Evolutionary conservation across 306 rosid genomes (phyloP).

Genomic region (Biancaea sappan): DNA sequence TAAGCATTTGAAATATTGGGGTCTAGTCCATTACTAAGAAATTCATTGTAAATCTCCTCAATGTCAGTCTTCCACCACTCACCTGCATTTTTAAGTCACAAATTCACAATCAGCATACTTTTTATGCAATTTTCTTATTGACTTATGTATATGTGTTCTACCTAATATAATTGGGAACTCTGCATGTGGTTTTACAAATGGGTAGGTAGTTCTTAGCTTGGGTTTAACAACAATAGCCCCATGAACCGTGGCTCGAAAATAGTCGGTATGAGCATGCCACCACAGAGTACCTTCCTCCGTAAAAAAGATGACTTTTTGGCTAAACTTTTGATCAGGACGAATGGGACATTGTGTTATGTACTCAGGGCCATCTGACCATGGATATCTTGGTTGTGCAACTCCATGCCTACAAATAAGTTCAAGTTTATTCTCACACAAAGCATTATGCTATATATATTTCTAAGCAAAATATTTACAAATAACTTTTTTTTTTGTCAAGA

Average conservation of each 20-base stretch:
- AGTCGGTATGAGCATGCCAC: no score
- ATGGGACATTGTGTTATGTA: conserved; percentile 61
- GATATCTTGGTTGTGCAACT: conserved; percentile 51
- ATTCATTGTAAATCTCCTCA: conserved; percentile 3
- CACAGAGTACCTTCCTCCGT: no score
- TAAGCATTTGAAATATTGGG: conserved; percentile 52
- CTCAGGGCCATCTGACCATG: conserved; percentile 69
- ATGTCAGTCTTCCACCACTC: conserved; percentile 42
- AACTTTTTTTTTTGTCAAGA: no score
- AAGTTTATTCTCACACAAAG: no score
- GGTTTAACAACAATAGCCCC: conserved; percentile 58
- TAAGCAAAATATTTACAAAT: no score
- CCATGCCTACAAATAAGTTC: conserved; percentile 48
- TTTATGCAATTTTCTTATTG: no score
- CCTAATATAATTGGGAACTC: conserved; percentile 57
- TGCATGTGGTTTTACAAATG: conserved; percentile 53
- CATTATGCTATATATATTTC: no score
- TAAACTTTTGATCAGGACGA: conserved; percentile 40
- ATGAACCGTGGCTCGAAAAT: conserved; percentile 57
- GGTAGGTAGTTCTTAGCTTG: conserved; percentile 42
- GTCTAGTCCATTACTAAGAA: conserved; percentile 8
- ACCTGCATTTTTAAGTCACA: conserved; percentile 23
- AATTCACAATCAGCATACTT: no score
- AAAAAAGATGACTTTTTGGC: conserved; percentile 43
- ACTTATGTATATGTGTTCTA: not conserved